Evolutionary conservation across 2,329 filamentous ascomycete species (phyloP), one percentile per base, ranked within the genome.

Genomic region (Kalmusia sp.): DNA sequence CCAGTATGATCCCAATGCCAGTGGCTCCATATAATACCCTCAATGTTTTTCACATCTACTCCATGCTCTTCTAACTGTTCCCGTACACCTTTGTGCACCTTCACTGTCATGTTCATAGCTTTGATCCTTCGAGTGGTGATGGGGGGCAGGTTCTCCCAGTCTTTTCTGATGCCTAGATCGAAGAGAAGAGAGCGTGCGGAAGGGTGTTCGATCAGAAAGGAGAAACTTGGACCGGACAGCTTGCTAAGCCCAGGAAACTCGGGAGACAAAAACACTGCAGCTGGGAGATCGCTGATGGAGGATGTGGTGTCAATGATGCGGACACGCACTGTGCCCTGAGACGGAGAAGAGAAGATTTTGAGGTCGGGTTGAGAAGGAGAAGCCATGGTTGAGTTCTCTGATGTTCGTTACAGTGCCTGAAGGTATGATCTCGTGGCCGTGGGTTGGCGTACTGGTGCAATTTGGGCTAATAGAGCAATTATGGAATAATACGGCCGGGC

Each of bases 1-100:
- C 83, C 84, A 9, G 75, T 77, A 51, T 85, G 83, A 57, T 85
- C 82, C 62, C 72, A 80, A 34, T 67, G 67, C 54, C 73, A 78
- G 54, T 83, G 80, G 49, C 76, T 77, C 63, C 68, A 71, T 22
- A 79, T 71, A 1, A 77, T 61, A 12, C 69, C 69, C 31, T 76
- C 70, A 15, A 80, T 68, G 7, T 58, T 35, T n/a, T 55, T 43
- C 11, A 58, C 31, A 5, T 53, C n/a, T 7, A 63, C 28, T 2
- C 57, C 61, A 3, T 48, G 49, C 0, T 65, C 60, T 6, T 65
- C 52, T 3, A 69, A 52, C 9, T 74, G 68, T 17, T 63, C 58
- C 2, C 56, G 48, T 1, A 63, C 51, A 44, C 62, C 51, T 21
- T 59, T 58, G 7, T 60, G 35, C 15, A 51, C 49, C 6, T 24